A percentile compares a stretch with the other conserved stretches of the same genome.
phyloP scores from a whole-genome alignment of 2,329 filamentous ascomycete genomes.

The Fusarium sp. region DNA sequence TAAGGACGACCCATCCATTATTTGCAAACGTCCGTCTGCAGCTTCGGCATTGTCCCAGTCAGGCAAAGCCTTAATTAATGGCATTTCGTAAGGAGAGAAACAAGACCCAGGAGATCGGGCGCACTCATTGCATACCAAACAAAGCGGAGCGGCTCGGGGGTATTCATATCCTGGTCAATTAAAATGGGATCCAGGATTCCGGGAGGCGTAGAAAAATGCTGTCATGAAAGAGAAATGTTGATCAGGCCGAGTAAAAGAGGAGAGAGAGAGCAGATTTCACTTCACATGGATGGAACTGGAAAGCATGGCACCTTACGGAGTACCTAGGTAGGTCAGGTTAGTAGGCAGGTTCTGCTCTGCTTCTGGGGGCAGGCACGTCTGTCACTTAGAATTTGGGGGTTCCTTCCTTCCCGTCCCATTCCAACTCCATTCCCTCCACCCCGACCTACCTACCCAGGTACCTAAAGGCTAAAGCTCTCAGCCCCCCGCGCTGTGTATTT shows the following conservation, averaged over 20 bases:
- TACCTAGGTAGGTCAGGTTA: neutral
- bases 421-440: constrained; percentile 36
- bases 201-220: constrained; percentile 11
- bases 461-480: constrained; percentile 36
- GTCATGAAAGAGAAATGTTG: constrained; percentile 2
- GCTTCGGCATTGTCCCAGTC: constrained; percentile 39
- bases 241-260: neutral
- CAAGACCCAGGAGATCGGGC: constrained; percentile 41
- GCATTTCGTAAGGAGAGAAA: constrained; percentile 39
- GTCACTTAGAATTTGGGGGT: constrained; percentile 23
- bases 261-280: neutral
- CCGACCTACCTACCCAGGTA: constrained; percentile 9
- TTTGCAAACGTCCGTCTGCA: constrained; percentile 37
- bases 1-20: constrained; percentile 31
- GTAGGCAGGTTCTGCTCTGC: neutral
- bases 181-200: constrained; percentile 20
- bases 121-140: constrained; percentile 35
- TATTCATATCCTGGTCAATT: constrained; percentile 26
- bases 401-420: constrained; percentile 36
- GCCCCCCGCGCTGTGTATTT: constrained; percentile 42
- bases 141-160: constrained; percentile 40
- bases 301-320: neutral
- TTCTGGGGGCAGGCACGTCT: constrained; percentile 18
- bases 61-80: constrained; percentile 31
- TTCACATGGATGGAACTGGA: neutral